Percentiles rank a stretch among this genome's conserved stretches.
Evolutionary conservation across 2,329 filamentous ascomycete genomes (phyloP).

Genomic region (Xylariales sp.): DNA sequence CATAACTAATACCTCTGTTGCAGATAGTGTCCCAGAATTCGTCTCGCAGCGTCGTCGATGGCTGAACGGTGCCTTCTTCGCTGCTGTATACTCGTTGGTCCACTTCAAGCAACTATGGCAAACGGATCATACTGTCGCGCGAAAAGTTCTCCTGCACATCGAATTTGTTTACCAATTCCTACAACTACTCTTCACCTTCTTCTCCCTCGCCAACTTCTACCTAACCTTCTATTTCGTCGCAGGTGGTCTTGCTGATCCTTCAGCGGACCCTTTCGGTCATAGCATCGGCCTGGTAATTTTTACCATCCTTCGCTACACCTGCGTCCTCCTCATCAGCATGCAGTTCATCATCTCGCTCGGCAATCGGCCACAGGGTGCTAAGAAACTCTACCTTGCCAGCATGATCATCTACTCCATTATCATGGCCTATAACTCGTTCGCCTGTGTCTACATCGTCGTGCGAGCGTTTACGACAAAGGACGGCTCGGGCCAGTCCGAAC

Average conservation of each 20-base stretch:
- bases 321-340: conserved; percentile 81
- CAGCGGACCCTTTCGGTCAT: conserved; percentile 87
- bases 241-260: conserved; percentile 75
- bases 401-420: conserved; percentile 91
- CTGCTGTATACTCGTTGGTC: conserved; percentile 92
- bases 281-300: conserved; percentile 82
- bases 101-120: conserved; percentile 91
- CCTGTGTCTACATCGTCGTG: conserved; percentile 81
- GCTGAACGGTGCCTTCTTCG: conserved; percentile 98
- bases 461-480: conserved; percentile 60
- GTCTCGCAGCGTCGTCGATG: conserved; percentile 93
- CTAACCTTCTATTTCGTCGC: conserved; percentile 98
- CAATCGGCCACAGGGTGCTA: conserved; percentile 91
- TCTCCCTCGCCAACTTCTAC: conserved; percentile 98
- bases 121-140: conserved; percentile 84
- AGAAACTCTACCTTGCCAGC: conserved; percentile 79
- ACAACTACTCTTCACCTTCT: conserved; percentile 91
- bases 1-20: conserved; percentile 18
- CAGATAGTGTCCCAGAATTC: conserved; percentile 90
- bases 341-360: conserved; percentile 97
- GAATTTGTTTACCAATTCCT: conserved; percentile 96
- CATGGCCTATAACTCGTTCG: conserved; percentile 94
- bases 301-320: conserved; percentile 76
- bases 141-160: conserved; percentile 88
- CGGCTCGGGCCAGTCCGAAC: too few relatives aligned